These are phyloP conservation scores for Saturnispora bothae DNA, from an alignment of 805 yeast genomes.

Conservation along the genomic window DNA sequence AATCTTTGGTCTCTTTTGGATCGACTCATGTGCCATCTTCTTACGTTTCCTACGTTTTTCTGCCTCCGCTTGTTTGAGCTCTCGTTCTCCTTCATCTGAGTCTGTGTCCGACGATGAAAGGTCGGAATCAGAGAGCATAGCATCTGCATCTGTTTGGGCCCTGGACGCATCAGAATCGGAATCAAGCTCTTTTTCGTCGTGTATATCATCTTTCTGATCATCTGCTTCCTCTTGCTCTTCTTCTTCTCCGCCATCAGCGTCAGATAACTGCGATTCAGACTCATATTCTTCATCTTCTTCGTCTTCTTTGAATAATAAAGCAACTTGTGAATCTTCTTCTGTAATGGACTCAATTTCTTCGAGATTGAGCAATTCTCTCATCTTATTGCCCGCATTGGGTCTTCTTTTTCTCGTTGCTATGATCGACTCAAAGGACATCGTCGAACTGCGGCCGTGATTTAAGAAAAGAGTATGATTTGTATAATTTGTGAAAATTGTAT, in stretches of 20 bases:
- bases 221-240: conserved; percentile 24
- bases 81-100: conserved; percentile 41
- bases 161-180: neutral
- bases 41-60: conserved; percentile 30
- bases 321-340: conserved; percentile 72
- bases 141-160: conserved; percentile 32
- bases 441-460: no score
- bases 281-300: conserved; percentile 34
- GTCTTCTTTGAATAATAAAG: conserved; percentile 56
- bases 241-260: conserved; percentile 19
- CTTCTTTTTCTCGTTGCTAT: conserved; percentile 71
- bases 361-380: conserved; percentile 60
- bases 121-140: conserved; percentile 47
- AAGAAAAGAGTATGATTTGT: no score
- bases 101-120: conserved; percentile 40
- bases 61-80: conserved; percentile 25
- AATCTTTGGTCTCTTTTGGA: neutral
- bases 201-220: conserved; percentile 21
- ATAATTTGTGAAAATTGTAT: no score
- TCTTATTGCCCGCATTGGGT: conserved; percentile 81
- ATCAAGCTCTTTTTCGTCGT: conserved; percentile 10
- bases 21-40: conserved; percentile 29
- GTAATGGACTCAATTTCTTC: conserved; percentile 36
- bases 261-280: conserved; percentile 21
- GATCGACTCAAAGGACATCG: conserved; percentile 48